These are phyloP conservation scores for Clavulina sp. DNA, from an alignment of 768 basidiomycete genomes.

Conservation along the genomic window DNA sequence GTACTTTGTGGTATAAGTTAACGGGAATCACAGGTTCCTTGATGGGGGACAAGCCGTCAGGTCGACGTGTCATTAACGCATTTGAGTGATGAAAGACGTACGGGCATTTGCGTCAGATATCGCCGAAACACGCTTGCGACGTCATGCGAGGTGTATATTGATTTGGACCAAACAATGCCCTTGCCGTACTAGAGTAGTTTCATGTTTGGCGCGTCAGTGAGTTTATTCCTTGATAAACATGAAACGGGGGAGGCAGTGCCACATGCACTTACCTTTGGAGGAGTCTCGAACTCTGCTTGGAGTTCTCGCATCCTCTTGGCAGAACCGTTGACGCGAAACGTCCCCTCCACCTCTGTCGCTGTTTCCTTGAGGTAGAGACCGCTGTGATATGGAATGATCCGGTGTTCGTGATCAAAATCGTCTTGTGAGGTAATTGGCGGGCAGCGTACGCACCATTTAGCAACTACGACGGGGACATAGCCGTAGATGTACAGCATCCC, in stretches of 20 bases:
- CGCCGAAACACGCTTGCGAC: constrained; percentile 91
- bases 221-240: neutral
- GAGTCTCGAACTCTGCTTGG: constrained; percentile 75
- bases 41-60: constrained; percentile 1
- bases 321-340: constrained; percentile 92
- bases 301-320: constrained; percentile 90
- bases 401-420: neutral
- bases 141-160: constrained; percentile 84
- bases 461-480: constrained; percentile 90
- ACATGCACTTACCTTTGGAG: constrained; percentile 59
- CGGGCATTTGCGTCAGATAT: constrained; percentile 94
- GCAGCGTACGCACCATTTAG: constrained; percentile 59
- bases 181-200: constrained; percentile 61
- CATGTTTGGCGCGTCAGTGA: neutral
- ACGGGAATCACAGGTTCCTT: constrained; percentile 93
- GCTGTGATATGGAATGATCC: constrained; percentile 23
- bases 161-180: constrained; percentile 73
- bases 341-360: constrained; percentile 84
- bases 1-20: constrained; percentile 71
- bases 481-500: constrained; percentile 85
- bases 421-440: constrained; percentile 4
- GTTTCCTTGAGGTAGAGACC: constrained; percentile 83
- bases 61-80: neutral
- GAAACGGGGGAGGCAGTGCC: neutral
- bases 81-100: constrained; percentile 27